Evolutionary conservation across 306 rosid species (phyloP).

Genomic region (Canavalia gladiata): DNA sequence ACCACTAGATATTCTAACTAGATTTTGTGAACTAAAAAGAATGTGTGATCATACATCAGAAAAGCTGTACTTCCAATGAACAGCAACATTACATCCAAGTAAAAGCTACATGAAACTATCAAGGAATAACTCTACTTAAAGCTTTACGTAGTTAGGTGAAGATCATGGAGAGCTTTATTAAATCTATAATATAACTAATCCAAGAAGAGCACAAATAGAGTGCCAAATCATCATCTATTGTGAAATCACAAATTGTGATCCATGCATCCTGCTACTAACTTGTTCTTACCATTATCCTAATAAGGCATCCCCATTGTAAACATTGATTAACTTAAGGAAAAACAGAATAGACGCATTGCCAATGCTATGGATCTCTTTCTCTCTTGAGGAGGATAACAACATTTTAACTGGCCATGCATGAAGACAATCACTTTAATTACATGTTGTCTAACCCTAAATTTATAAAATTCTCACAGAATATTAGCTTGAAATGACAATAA

Average conservation of each 20-base stretch:
- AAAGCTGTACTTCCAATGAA: not conserved
- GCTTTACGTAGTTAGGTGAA: not conserved
- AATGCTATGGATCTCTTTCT: not conserved
- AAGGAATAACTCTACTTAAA: slow-evolving; percentile 29
- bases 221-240: not conserved
- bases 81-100: slow-evolving; percentile 6
- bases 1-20: not conserved
- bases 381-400: not conserved
- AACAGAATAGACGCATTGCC: not conserved
- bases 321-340: not conserved
- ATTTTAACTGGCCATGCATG: slow-evolving; percentile 17
- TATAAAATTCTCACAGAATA: not conserved
- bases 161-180: slow-evolving; percentile 3
- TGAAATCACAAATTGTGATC: slow-evolving; percentile 1
- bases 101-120: not conserved
- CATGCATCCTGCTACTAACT: not conserved
- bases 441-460: not conserved
- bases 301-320: slow-evolving; percentile 1
- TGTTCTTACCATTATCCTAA: slow-evolving; percentile 24
- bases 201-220: not conserved
- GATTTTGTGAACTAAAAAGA: not conserved
- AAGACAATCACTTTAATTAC: slow-evolving; percentile 17
- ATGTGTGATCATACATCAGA: not conserved
- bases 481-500: not conserved
- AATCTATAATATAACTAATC: not conserved